Percentiles rank a stretch among this genome's conserved stretches.
Evolutionary conservation across 1,284 basidiomycete species (phyloP).

Genomic region (Anthracocystis setariae): DNA sequence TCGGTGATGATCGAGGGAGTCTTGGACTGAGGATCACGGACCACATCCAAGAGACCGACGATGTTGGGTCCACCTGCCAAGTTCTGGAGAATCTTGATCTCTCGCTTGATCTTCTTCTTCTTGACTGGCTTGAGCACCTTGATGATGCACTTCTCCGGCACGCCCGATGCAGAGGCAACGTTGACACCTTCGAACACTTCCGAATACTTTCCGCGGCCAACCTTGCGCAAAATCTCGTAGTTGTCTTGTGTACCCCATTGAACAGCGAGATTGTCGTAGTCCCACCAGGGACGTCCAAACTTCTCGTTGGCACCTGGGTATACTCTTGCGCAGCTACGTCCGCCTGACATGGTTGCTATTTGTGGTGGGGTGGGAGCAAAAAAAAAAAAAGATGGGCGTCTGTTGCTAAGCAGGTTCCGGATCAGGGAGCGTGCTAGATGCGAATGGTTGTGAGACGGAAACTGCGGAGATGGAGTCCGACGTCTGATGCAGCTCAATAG

Average conservation of each 20-base stretch:
- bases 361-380: slow-evolving; percentile 1
- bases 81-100: slow-evolving; percentile 98
- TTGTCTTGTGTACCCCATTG: slow-evolving; percentile 79
- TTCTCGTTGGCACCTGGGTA: slow-evolving; percentile 74
- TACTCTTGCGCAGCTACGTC: slow-evolving; percentile 69
- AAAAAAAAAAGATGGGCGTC: too few species aligned
- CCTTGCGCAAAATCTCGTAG: slow-evolving; percentile 97
- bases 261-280: slow-evolving; percentile 70
- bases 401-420: too few species aligned
- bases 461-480: too few species aligned
- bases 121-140: slow-evolving; percentile 99
- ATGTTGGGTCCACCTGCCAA: slow-evolving; percentile 92
- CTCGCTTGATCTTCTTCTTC: slow-evolving; percentile 99
- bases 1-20: slow-evolving; percentile 98
- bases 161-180: slow-evolving; percentile 77
- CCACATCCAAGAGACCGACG: slow-evolving; percentile 88
- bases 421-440: too few species aligned
- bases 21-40: slow-evolving; percentile 87
- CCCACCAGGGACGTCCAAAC: slow-evolving; percentile 73
- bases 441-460: neutral
- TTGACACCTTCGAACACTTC: slow-evolving; percentile 94
- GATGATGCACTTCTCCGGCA: slow-evolving; percentile 91
- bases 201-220: slow-evolving; percentile 85
- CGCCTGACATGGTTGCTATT: slow-evolving; percentile 31
- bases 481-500: neutral